Conservation (phyloP, 176 grass and related monocot species). For the Cenchrus fungigraminus region DNA sequence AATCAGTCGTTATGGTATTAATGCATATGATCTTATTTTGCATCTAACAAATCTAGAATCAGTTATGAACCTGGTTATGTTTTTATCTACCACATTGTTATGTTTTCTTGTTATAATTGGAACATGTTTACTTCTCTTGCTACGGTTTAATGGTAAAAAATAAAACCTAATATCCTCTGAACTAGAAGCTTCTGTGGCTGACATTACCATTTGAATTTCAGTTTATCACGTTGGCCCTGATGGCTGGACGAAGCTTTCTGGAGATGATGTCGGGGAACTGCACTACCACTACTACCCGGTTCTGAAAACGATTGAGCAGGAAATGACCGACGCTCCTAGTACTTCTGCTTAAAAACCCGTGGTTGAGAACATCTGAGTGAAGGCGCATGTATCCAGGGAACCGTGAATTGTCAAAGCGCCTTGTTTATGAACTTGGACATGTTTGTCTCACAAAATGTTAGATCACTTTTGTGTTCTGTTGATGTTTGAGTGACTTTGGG, state of each 20-base stretch:
- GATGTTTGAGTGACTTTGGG: slow-evolving; percentile 21
- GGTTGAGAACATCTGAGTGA: not conserved
- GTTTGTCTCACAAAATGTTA: slow-evolving; percentile 18
- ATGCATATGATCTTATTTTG: not conserved
- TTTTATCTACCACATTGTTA: not conserved
- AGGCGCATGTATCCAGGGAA: not conserved
- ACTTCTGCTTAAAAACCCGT: slow-evolving; percentile 52
- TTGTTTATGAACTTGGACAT: slow-evolving; percentile 36
- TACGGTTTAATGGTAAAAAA: not conserved
- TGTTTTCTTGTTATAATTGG: not conserved
- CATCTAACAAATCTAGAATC: not conserved
- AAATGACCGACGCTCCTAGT: slow-evolving; percentile 70
- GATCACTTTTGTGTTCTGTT: not conserved
- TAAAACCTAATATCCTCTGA: not conserved
- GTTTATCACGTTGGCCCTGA: slow-evolving; percentile 85
- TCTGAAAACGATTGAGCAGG: slow-evolving; percentile 65
- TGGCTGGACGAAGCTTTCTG: slow-evolving; percentile 95
- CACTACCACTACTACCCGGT: slow-evolving; percentile 91
- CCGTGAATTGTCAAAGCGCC: slow-evolving; percentile 23
- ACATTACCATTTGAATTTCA: slow-evolving; percentile 39
- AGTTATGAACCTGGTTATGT: not conserved
- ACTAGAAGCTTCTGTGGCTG: not conserved
- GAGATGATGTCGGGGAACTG: slow-evolving; percentile 90
- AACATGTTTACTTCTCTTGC: not conserved
- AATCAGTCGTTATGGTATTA: not conserved